These are phyloP conservation scores for Lactarius pseudohatsudake DNA, from an alignment of 768 basidiomycete species.

Conservation along the genomic window DNA sequence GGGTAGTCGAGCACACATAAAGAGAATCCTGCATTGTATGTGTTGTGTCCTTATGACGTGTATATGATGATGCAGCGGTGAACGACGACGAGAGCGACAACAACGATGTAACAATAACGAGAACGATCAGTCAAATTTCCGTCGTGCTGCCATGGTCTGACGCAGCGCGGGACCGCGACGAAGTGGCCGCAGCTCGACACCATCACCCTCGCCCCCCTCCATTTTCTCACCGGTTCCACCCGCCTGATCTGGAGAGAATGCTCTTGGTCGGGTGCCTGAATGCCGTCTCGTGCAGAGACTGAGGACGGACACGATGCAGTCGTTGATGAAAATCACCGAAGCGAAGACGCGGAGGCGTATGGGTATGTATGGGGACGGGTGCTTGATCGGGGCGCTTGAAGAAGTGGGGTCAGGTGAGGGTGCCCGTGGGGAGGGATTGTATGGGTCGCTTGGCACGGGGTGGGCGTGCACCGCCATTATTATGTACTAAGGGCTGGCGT, in stretches of 20 bases:
- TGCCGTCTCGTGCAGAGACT: slow-evolving; percentile 47
- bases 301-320: slow-evolving; percentile 60
- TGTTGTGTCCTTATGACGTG: not conserved
- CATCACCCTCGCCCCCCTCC: slow-evolving; percentile 56
- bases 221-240: slow-evolving; percentile 57
- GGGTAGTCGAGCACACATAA: slow-evolving; percentile 45
- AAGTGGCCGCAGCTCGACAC: slow-evolving; percentile 30
- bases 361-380: slow-evolving; percentile 77
- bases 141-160: slow-evolving; percentile 15
- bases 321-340: slow-evolving; percentile 72
- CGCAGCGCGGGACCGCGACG: slow-evolving; percentile 15
- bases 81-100: slow-evolving; percentile 1
- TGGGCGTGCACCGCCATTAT: slow-evolving; percentile 80
- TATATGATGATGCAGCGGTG: not conserved
- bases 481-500: slow-evolving; percentile 55
- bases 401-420: slow-evolving; percentile 27
- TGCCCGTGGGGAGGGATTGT: slow-evolving; percentile 49
- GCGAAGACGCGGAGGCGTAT: slow-evolving; percentile 78
- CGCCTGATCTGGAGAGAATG: slow-evolving; percentile 28
- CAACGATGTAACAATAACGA: not conserved
- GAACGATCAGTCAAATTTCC: slow-evolving; percentile 20
- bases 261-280: slow-evolving; percentile 18
- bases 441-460: slow-evolving; percentile 75
- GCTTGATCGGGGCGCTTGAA: slow-evolving; percentile 39
- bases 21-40: not conserved